Percentiles rank a stretch among this genome's conserved stretches.
Conservation (phyloP, 1,284 basidiomycete species). For the Anthracocystis setariae region DNA sequence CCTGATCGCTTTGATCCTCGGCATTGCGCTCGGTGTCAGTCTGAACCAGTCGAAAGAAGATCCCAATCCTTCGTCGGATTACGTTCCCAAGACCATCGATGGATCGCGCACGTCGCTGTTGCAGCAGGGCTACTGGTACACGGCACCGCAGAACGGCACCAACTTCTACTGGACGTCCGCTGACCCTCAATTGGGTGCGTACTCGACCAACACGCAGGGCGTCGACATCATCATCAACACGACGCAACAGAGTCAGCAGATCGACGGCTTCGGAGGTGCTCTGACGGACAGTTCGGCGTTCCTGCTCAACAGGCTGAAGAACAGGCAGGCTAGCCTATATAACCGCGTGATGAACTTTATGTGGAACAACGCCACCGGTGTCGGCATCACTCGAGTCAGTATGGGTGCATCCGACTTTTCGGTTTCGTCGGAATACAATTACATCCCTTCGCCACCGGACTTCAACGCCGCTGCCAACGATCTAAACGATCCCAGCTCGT, state of each 20-base stretch:
- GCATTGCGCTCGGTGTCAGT: conserved; percentile 32
- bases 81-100: conserved; percentile 25
- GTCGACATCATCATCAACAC: conserved; percentile 53
- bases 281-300: conserved; percentile 53
- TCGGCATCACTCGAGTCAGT: conserved; percentile 35
- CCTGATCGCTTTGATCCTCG: conserved; percentile 9
- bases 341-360: conserved; percentile 44
- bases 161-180: conserved; percentile 46
- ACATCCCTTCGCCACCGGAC: conserved; percentile 18
- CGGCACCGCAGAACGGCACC: conserved; percentile 24
- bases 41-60: conserved; percentile 21
- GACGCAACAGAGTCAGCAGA: conserved; percentile 22
- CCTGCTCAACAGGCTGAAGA: conserved; percentile 41
- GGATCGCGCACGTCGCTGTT: conserved; percentile 30
- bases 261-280: conserved; percentile 53
- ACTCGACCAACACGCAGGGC: conserved; percentile 27
- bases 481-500: conserved; percentile 20
- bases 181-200: conserved; percentile 20
- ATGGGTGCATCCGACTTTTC: conserved; percentile 55
- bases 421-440: conserved; percentile 27
- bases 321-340: conserved; percentile 30
- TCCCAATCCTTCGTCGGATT: conserved; percentile 16
- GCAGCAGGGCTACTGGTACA: conserved; percentile 28
- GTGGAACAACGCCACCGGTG: conserved; percentile 53
- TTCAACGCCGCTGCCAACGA: conserved; percentile 16